These are phyloP conservation scores for Meira nashicola DNA, from an alignment of 1,284 basidiomycete genomes.

Conservation along the genomic window DNA sequence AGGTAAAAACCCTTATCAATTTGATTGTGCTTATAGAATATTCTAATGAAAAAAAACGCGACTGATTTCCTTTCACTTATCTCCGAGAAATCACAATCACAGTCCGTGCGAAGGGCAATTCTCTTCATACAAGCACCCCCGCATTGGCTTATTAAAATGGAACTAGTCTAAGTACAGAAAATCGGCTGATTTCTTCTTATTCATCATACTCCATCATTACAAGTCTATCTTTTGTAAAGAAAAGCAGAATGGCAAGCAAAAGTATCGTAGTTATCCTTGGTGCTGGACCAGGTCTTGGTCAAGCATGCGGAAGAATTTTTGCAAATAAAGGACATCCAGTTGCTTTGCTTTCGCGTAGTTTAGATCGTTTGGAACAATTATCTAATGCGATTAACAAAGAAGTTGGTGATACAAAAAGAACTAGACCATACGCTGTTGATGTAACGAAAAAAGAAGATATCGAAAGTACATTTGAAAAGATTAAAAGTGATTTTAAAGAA, in stretches of 20 bases:
- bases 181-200: no score
- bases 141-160: no score
- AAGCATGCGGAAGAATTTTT: constrained; percentile 3
- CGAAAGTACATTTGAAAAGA: neutral
- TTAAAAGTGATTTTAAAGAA: neutral
- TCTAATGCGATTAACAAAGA: constrained; percentile 7
- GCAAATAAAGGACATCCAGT: constrained; percentile 10
- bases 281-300: constrained; percentile 9
- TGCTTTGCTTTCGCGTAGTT: constrained; percentile 5
- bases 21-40: no score
- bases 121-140: no score
- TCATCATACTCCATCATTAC: no score
- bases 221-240: no score
- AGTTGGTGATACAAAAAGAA: neutral
- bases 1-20: no score
- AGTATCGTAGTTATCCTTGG: constrained; percentile 8
- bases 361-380: neutral
- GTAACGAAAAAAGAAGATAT: neutral
- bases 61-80: no score
- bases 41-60: no score
- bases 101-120: no score
- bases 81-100: no score
- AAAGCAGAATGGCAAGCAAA: neutral
- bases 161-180: no score
- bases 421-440: constrained; percentile 4